Evolutionary conservation across 2,329 filamentous ascomycete genomes (phyloP).

Genomic region (Tolypocladium inflatum): DNA sequence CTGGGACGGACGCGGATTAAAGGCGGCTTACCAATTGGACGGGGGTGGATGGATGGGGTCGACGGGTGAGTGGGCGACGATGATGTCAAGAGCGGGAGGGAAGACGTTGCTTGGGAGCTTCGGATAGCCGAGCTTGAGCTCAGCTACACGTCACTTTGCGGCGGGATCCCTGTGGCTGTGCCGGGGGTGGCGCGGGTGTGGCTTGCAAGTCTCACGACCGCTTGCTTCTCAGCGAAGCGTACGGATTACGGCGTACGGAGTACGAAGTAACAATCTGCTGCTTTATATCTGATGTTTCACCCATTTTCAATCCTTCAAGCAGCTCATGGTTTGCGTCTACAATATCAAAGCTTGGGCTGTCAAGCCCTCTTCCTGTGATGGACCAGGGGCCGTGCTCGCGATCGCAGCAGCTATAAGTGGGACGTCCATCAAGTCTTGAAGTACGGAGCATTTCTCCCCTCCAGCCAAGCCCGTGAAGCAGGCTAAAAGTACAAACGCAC

Average conservation of each 20-base stretch:
- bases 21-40: constrained; percentile 1
- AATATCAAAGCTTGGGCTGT: too few relatives aligned
- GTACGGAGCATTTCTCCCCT: too few relatives aligned
- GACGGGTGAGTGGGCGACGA: constrained; percentile 6
- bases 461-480: too few relatives aligned
- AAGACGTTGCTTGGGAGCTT: constrained; percentile 1
- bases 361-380: too few relatives aligned
- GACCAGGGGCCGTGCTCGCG: too few relatives aligned
- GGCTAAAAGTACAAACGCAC: too few relatives aligned
- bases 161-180: not conserved
- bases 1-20: not conserved
- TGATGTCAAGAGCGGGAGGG: constrained; percentile 1
- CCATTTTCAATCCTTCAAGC: not conserved
- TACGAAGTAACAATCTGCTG: too few relatives aligned
- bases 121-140: constrained; percentile 3
- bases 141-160: constrained; percentile 7
- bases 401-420: too few relatives aligned
- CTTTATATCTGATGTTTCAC: too few relatives aligned
- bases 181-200: not conserved
- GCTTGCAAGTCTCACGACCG: not conserved
- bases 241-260: too few relatives aligned
- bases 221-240: too few relatives aligned
- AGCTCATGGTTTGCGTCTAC: not conserved
- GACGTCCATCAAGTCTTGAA: too few relatives aligned
- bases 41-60: constrained; percentile 1